Evolutionary conservation across 306 rosid genomes (phyloP).

Genomic region (Heteromeles arbutifolia): DNA sequence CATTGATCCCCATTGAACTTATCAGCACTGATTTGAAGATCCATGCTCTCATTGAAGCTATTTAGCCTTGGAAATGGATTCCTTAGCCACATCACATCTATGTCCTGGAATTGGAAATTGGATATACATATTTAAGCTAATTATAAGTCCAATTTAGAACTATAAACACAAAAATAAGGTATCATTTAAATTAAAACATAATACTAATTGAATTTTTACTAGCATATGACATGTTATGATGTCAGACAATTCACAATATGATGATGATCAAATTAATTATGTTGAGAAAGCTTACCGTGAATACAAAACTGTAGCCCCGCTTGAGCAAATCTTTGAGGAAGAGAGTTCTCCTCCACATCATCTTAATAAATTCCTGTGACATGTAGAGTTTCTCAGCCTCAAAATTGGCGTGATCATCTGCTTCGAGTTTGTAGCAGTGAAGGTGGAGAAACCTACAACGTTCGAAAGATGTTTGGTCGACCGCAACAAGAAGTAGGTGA

Average conservation of each 20-base stretch:
- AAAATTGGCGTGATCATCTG: conserved; percentile 1
- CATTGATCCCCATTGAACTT: conserved; percentile 14
- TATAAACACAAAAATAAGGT: background rate
- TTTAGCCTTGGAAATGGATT: conserved; percentile 24
- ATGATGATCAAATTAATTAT: background rate
- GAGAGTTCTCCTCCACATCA: conserved; percentile 22
- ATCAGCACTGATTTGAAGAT: conserved; percentile 30
- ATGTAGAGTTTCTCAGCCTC: conserved; percentile 20
- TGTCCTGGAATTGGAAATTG: conserved; percentile 13
- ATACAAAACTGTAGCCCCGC: conserved; percentile 22
- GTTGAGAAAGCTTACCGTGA: conserved; percentile 13
- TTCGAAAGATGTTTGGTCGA: conserved; percentile 19
- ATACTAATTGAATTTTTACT: background rate
- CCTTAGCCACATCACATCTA: conserved; percentile 35
- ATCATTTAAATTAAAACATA: background rate
- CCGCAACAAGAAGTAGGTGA: conserved; percentile 22
- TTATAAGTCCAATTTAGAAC: background rate
- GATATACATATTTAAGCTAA: too few species aligned
- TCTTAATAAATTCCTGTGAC: conserved; percentile 22
- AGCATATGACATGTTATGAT: background rate
- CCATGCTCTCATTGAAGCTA: conserved; percentile 15
- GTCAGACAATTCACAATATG: background rate
- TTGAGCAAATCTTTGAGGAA: conserved; percentile 25
- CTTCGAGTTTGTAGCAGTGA: conserved; percentile 24
- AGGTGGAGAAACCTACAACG: conserved; percentile 22